Evolutionary conservation across 2,329 filamentous ascomycete species (phyloP), one percentile per base, ranked within the genome.

Genomic region (Botrytis galanthina): DNA sequence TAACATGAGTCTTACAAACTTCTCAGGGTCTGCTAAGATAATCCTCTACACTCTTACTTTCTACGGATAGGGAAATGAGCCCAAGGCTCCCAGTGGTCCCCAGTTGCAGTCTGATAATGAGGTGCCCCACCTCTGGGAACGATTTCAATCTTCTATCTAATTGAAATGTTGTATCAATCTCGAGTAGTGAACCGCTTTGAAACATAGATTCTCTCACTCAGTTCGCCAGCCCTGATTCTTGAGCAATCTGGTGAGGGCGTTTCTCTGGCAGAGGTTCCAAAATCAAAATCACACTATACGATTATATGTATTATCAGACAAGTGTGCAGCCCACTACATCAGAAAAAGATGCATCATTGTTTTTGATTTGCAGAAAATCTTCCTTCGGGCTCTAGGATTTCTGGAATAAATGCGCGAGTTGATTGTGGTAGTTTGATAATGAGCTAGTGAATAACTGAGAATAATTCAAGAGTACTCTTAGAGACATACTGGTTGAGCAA

Each of bases 121-220:
- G 51, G 6, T 8, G 14, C n/a, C 51, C 8, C 0, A 29, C 3
- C 16, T 4, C n/a, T 29, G 6, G n/a, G 18, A 8, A 2, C n/a
- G 6, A 6, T 18, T 57, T 29, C 3, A 57, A 57, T 29, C n/a
- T 32, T 57, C 3, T 18, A 18, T 18, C 16, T 14, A 7, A 9
- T n/a, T 29, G 16, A 32, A 14, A 18, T 29, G 2, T 57, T 18
- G n/a, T 3, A 29, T 29, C 7, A 7, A 57, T 57, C 7, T 32
- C 1, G 48, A 54, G n/a, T 29, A 29, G 1, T 29, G 51, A 18
- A 57, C 0, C 8, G 14, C n/a, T 8, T 18, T 18, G 51, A 57
- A 57, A 29, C 14, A 18, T 32, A 18, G 3, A 57, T 1, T 29
- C 0, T 57, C n/a, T 14, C 14, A 32, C 18, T 5, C 6, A 57